Conservation (phyloP, 1,284 basidiomycete species). For the Papiliotrema flavescens region DNA sequence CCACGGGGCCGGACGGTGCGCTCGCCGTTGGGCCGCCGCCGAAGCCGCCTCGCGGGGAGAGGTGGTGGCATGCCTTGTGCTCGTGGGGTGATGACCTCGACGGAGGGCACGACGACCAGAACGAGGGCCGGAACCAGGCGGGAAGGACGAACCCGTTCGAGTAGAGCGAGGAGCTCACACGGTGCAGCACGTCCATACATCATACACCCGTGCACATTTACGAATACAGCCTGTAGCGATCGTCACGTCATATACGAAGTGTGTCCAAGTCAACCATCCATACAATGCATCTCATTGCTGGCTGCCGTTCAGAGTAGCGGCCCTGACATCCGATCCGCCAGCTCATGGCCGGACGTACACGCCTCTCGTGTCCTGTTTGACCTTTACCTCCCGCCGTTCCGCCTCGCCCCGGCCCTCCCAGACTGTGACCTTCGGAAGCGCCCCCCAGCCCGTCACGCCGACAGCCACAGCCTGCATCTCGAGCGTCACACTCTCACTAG, state of each 20-base stretch:
- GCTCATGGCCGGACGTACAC: conserved; percentile 20
- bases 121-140: conserved; percentile 16
- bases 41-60: conserved; percentile 15
- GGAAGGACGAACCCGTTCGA: conserved; percentile 21
- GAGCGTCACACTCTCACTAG: conserved; percentile 19
- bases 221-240: background rate
- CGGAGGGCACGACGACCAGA: conserved; percentile 11
- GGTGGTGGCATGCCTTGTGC: conserved; percentile 41
- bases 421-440: conserved; percentile 33
- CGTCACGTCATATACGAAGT: background rate
- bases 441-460: conserved; percentile 27
- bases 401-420: conserved; percentile 18
- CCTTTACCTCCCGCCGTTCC: conserved; percentile 29
- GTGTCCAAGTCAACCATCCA: background rate
- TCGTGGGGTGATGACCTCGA: conserved; percentile 39
- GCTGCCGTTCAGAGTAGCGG: background rate
- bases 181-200: conserved; percentile 28
- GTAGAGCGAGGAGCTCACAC: conserved; percentile 11
- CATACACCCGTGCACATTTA: background rate
- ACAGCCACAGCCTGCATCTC: conserved; percentile 27
- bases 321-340: background rate
- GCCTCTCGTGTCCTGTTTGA: conserved; percentile 1
- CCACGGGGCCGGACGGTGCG: background rate
- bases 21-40: background rate
- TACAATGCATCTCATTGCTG: background rate